These are phyloP conservation scores for Huntiella omanensis DNA, from an alignment of 2,329 filamentous ascomycete species.

Conservation along the genomic window DNA sequence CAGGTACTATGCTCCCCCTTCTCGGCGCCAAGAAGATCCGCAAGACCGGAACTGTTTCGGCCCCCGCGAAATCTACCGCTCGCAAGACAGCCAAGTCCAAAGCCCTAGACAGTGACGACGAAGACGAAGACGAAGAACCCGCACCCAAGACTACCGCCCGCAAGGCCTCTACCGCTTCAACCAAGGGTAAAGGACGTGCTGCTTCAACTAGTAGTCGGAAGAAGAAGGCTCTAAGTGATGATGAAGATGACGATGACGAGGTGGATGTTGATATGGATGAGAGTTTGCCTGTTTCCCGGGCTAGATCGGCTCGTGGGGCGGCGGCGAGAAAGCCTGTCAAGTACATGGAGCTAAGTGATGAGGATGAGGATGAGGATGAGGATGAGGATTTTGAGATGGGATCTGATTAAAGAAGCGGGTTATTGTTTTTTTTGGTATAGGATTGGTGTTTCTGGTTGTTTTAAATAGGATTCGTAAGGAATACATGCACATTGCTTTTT, in stretches of 20 bases:
- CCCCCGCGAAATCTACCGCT: conserved; percentile 33
- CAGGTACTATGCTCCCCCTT: conserved; percentile 18
- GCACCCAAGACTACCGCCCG: background rate
- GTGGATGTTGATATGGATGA: conserved; percentile 28
- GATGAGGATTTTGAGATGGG: conserved; percentile 11
- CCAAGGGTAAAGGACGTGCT: background rate
- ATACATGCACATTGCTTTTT: background rate
- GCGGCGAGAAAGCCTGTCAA: conserved; percentile 13
- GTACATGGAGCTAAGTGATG: conserved; percentile 9
- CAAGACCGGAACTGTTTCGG: conserved; percentile 1
- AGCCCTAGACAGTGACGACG: conserved; percentile 36
- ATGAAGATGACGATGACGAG: conserved; percentile 21
- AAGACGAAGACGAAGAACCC: conserved; percentile 15
- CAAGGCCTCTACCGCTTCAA: background rate
- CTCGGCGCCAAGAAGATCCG: conserved; percentile 8
- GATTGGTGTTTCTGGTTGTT: background rate
- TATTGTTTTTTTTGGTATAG: background rate
- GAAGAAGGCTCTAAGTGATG: conserved; percentile 10
- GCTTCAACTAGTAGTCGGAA: background rate
- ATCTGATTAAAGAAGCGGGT: conserved; percentile 5
- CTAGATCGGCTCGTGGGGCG: conserved; percentile 7
- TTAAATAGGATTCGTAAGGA: background rate
- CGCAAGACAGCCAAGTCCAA: conserved; percentile 34
- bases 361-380: conserved; percentile 3
- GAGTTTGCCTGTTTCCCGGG: background rate